A percentile compares a stretch with the other conserved stretches of the same genome.
Conservation (phyloP, 106 monocot genomes). For the Acanthochlamys bracteata region DNA sequence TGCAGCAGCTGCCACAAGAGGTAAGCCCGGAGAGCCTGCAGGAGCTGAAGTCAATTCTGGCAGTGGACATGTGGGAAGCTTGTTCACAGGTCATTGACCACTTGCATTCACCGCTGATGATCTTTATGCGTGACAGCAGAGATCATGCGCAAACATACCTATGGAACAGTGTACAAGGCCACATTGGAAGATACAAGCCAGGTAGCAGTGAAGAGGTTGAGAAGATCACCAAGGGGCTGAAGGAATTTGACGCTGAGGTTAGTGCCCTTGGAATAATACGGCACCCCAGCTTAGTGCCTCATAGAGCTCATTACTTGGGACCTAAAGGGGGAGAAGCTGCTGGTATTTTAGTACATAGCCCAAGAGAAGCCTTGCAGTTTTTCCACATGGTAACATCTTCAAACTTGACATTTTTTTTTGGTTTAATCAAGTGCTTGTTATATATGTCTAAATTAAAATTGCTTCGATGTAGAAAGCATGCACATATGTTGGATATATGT, state of each 20-base stretch:
- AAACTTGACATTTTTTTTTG: not conserved
- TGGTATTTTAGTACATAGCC: slow-evolving; percentile 88
- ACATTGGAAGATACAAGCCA: slow-evolving; percentile 70
- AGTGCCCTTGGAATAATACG: slow-evolving; percentile 55
- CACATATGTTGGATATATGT: too few relatives aligned
- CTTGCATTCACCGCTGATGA: slow-evolving; percentile 80
- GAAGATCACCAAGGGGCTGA: slow-evolving; percentile 66
- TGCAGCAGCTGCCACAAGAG: slow-evolving; percentile 19
- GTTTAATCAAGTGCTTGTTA: too few relatives aligned
- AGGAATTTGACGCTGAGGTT: slow-evolving; percentile 78
- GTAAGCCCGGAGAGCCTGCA: slow-evolving; percentile 11
- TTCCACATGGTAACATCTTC: slow-evolving; percentile 53
- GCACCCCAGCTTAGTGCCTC: slow-evolving; percentile 52
- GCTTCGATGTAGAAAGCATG: too few relatives aligned
- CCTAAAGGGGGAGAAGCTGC: slow-evolving; percentile 96
- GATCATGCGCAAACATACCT: slow-evolving; percentile 92
- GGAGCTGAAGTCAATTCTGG: slow-evolving; percentile 16
- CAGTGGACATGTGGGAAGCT: slow-evolving; percentile 62
- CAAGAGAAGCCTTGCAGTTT: slow-evolving; percentile 72
- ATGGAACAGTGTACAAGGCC: slow-evolving; percentile 93
- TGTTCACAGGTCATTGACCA: slow-evolving; percentile 74
- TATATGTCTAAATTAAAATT: too few relatives aligned
- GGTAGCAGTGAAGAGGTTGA: slow-evolving; percentile 86
- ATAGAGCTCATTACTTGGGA: slow-evolving; percentile 77
- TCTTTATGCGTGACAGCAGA: slow-evolving; percentile 93